Percentiles rank a stretch among this genome's conserved stretches.
These are phyloP conservation scores for Raphidocelis subcapitata DNA, from an alignment of 139 green algal genomes.

Conservation along the genomic window DNA sequence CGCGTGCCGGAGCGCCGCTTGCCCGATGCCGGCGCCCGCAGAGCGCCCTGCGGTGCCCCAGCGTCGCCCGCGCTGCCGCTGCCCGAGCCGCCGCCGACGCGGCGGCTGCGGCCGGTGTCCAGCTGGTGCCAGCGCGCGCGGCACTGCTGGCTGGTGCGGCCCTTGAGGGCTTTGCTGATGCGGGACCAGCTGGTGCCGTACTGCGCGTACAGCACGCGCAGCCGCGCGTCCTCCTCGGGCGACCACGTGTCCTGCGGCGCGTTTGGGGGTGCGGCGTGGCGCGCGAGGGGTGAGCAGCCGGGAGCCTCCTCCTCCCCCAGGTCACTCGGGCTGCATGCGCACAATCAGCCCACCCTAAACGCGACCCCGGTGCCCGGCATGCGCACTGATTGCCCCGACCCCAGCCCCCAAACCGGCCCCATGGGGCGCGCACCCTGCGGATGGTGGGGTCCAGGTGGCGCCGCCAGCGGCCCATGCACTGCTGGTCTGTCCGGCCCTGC, in stretches of 20 bases:
- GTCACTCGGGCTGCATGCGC: no score
- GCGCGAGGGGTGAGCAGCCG: background rate
- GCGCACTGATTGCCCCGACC: background rate
- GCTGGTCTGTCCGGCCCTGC: slow-evolving; percentile 81
- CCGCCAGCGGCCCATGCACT: slow-evolving; percentile 89
- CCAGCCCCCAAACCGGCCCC: background rate
- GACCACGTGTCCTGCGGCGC: slow-evolving; percentile 50
- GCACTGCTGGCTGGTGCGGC: slow-evolving; percentile 84
- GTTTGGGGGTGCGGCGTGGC: background rate
- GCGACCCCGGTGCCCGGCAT: no score
- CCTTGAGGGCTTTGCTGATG: slow-evolving; percentile 58
- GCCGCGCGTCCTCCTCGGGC: slow-evolving; percentile 58
- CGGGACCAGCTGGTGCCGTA: slow-evolving; percentile 63
- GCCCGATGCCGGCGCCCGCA: no score
- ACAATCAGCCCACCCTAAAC: no score
- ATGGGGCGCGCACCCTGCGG: slow-evolving; percentile 27
- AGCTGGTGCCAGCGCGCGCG: slow-evolving; percentile 72
- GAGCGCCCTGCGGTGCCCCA: no score
- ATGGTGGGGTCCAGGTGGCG: slow-evolving; percentile 84
- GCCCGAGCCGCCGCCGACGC: background rate
- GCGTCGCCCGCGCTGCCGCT: background rate
- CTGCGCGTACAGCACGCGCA: slow-evolving; percentile 49
- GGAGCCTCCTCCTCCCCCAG: no score
- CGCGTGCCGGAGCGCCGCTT: no score
- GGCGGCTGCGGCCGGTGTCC: slow-evolving; percentile 3